Percentiles rank a stretch among this genome's conserved stretches.
Evolutionary conservation across 176 grass and related monocot species (phyloP).

Genomic region (Oropetium thomaeum): DNA sequence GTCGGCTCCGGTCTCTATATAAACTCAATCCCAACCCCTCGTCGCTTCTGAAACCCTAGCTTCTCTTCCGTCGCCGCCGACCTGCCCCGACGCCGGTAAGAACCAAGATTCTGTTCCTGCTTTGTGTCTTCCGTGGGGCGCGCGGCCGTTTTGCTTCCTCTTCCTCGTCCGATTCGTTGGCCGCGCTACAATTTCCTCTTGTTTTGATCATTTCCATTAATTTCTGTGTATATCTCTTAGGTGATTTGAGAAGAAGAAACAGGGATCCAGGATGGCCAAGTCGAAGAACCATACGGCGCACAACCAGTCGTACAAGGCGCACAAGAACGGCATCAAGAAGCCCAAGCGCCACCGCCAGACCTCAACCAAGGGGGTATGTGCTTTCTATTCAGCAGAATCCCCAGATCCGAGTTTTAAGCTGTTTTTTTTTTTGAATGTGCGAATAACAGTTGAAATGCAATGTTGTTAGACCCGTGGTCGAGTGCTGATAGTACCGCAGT

Average conservation of each 20-base stretch:
- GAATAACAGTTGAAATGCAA: background rate
- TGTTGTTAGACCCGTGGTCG: background rate
- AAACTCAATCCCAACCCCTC: background rate
- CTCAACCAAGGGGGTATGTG: slow-evolving; percentile 83
- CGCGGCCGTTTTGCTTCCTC: background rate
- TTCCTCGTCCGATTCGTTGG: background rate
- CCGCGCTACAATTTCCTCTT: background rate
- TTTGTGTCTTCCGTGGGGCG: background rate
- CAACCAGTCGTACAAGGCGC: slow-evolving; percentile 87
- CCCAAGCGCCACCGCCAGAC: slow-evolving; percentile 70
- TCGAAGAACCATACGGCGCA: slow-evolving; percentile 95
- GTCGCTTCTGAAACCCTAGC: slow-evolving; percentile 40
- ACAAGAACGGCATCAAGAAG: slow-evolving; percentile 92
- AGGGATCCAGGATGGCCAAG: slow-evolving; percentile 68
- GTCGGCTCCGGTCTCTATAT: slow-evolving; percentile 4
- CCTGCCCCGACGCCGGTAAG: slow-evolving; percentile 11
- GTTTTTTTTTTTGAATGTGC: background rate
- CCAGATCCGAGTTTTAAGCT: slow-evolving; percentile 13
- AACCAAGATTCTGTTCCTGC: background rate
- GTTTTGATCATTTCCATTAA: background rate
- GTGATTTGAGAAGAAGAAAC: slow-evolving; percentile 5
- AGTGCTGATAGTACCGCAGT: background rate
- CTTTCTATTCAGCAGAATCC: background rate
- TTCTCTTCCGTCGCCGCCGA: slow-evolving; percentile 32
- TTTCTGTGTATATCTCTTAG: background rate